Evolutionary conservation across 371 early-diverging fungal genomes (phyloP).

Genomic region (Catenaria anguillulae): DNA sequence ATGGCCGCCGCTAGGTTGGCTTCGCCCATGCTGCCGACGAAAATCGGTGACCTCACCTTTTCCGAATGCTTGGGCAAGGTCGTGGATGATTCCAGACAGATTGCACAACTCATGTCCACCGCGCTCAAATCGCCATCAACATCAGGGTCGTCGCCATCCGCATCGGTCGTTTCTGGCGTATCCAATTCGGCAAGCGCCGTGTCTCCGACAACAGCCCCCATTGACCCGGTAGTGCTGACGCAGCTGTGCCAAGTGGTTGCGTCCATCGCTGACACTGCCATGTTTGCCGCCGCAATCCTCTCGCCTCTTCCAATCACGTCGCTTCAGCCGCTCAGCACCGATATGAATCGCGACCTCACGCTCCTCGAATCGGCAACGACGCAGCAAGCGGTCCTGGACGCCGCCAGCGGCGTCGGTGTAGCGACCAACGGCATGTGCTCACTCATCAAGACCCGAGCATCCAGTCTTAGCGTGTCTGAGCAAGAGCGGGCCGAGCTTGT

Average conservation of each 20-base stretch:
- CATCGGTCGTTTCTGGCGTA: no score
- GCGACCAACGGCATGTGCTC: conserved; percentile 21
- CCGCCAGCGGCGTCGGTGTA: conserved; percentile 24
- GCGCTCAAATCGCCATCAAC: not conserved
- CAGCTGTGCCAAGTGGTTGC: not conserved
- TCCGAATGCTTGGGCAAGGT: conserved; percentile 1
- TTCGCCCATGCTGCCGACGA: not conserved
- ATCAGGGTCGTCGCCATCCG: no score
- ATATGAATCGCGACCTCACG: not conserved
- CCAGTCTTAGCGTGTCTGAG: conserved; percentile 5
- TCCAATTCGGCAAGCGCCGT: no score
- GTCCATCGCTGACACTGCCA: not conserved
- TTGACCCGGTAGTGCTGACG: not conserved
- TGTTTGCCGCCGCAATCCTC: not conserved
- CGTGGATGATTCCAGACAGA: not conserved
- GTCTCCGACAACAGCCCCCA: not conserved
- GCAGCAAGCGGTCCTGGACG: conserved; percentile 21
- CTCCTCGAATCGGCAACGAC: conserved; percentile 18
- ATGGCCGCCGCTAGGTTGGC: not conserved
- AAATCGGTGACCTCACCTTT: not conserved
- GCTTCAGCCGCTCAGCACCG: not conserved
- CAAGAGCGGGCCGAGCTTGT: conserved; percentile 17
- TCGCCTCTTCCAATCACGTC: not conserved
- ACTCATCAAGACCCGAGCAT: conserved; percentile 17
- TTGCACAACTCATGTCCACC: not conserved